phyloP scores from a whole-genome alignment of 495 filamentous ascomycete genomes.

The Clohesyomyces aquaticus region DNA sequence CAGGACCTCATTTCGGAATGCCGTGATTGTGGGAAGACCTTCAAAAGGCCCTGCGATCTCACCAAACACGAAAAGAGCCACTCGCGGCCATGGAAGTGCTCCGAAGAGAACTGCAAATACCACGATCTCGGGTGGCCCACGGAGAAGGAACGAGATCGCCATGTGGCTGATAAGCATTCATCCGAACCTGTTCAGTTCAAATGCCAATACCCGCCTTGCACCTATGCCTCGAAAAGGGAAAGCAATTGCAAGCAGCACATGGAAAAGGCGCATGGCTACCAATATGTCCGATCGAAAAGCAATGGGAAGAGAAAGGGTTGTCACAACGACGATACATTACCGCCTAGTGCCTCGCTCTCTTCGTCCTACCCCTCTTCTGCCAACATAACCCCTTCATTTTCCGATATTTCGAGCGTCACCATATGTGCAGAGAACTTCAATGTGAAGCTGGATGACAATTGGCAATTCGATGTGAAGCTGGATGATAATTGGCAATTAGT shows the following conservation, averaged over 20 bases:
- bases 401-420: too few relatives aligned
- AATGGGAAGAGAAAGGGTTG: conserved; percentile 60
- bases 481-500: too few relatives aligned
- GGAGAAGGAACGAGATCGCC: conserved; percentile 94
- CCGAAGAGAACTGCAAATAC: conserved; percentile 79
- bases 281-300: conserved; percentile 87
- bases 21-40: conserved; percentile 75
- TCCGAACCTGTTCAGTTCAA: conserved; percentile 72
- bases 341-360: too few relatives aligned
- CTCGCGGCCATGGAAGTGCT: conserved; percentile 92
- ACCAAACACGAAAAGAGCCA: conserved; percentile 98
- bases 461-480: too few relatives aligned
- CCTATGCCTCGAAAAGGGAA: conserved; percentile 92
- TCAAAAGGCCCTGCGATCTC: conserved; percentile 88
- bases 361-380: too few relatives aligned
- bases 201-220: conserved; percentile 83
- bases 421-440: too few relatives aligned
- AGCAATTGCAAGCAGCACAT: conserved; percentile 99
- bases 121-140: conserved; percentile 88
- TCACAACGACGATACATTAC: too few relatives aligned
- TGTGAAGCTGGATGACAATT: too few relatives aligned
- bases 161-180: conserved; percentile 94
- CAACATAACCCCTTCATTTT: too few relatives aligned
- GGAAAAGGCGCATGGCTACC: conserved; percentile 95
- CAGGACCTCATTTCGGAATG: conserved; percentile 47